Conservation (phyloP, 768 basidiomycete genomes). For the Kwoniella europaea region DNA sequence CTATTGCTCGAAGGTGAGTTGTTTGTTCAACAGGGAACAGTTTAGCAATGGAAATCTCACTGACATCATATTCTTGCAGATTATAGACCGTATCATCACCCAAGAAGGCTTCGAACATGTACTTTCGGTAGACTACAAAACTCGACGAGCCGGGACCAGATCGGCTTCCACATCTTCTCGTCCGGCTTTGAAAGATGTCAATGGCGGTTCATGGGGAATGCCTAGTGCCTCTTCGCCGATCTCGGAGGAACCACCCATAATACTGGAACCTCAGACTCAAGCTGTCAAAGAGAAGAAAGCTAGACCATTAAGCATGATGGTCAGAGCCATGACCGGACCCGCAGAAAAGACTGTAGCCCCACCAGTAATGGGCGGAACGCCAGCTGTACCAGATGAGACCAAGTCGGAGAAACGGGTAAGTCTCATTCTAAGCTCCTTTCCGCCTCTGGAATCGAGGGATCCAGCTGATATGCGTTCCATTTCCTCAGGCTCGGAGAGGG, state of each 20-base stretch:
- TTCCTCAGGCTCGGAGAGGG: constrained; percentile 46
- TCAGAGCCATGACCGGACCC: constrained; percentile 31
- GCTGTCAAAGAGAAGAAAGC: constrained; percentile 32
- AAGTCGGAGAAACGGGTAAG: constrained; percentile 49
- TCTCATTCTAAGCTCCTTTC: constrained; percentile 7
- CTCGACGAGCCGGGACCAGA: constrained; percentile 33
- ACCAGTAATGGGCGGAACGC: neutral
- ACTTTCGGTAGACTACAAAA: constrained; percentile 77
- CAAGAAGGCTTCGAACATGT: constrained; percentile 96
- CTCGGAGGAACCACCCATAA: constrained; percentile 5
- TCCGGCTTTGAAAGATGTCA: constrained; percentile 19
- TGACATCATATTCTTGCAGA: constrained; percentile 57
- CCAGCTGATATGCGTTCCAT: neutral
- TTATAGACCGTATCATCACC: constrained; percentile 93
- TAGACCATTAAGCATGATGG: constrained; percentile 54
- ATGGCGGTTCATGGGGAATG: neutral
- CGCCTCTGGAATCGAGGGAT: too few relatives aligned
- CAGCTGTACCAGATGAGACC: constrained; percentile 23
- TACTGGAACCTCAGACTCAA: neutral
- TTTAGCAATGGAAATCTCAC: neutral
- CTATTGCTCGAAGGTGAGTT: constrained; percentile 78
- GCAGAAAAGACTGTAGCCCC: constrained; percentile 7
- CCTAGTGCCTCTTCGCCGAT: constrained; percentile 2
- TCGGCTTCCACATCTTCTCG: constrained; percentile 8
- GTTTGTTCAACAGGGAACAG: neutral